Evolutionary conservation across 768 basidiomycete species (phyloP).

Genomic region (Termitomyces sp.): DNA sequence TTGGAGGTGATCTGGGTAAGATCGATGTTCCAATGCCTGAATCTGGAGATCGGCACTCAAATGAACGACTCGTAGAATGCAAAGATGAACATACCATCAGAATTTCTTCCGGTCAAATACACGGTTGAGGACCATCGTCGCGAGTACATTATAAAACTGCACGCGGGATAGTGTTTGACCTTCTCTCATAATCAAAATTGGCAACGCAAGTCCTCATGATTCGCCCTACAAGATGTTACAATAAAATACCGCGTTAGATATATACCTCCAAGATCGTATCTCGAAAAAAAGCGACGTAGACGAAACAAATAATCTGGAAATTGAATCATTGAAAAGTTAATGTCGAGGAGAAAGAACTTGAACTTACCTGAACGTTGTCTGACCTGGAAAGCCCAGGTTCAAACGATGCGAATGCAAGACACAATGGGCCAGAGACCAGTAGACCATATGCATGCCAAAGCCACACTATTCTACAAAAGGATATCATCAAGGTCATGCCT

Average conservation of each 20-base stretch:
- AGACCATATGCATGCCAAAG: background rate
- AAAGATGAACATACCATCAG: background rate
- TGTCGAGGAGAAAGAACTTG: background rate
- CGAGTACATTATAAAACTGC: background rate
- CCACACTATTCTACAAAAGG: background rate
- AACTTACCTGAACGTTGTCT: background rate
- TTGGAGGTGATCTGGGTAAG: background rate
- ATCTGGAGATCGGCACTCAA: background rate
- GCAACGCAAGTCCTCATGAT: background rate
- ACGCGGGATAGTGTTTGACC: background rate
- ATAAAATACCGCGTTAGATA: background rate
- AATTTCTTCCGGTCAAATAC: too few species aligned
- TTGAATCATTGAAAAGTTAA: background rate
- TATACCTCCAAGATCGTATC: background rate
- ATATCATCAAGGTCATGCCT: background rate
- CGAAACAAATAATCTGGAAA: background rate
- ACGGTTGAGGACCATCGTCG: background rate
- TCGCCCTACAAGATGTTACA: background rate
- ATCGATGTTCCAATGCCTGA: background rate
- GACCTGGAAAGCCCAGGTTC: background rate
- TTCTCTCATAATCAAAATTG: background rate
- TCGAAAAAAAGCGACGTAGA: background rate
- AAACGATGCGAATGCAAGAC: background rate
- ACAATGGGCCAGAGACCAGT: background rate
- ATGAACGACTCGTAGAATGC: background rate